Evolutionary conservation across 2,329 filamentous ascomycete species (phyloP).

Genomic region (Calonectria montana): DNA sequence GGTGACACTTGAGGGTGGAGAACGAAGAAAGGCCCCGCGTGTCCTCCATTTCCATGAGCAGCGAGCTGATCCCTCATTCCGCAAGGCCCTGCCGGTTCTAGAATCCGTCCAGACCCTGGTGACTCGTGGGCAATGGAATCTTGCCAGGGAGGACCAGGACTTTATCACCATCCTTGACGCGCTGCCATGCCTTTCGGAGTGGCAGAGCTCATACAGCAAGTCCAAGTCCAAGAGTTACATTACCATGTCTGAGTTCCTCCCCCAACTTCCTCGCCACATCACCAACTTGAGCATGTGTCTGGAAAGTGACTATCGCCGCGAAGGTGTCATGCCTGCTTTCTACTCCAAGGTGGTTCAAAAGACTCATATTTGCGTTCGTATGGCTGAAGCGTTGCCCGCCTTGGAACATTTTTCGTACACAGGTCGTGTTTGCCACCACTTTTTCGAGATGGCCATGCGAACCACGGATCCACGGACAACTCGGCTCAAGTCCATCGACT

Average conservation of each 20-base stretch:
- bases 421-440: conserved; percentile 75
- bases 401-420: conserved; percentile 79
- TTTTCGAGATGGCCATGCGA: conserved; percentile 71
- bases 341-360: conserved; percentile 69
- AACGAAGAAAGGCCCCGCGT: conserved; percentile 79
- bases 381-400: conserved; percentile 70
- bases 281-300: conserved; percentile 75
- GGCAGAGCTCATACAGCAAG: conserved; percentile 75
- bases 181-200: conserved; percentile 73
- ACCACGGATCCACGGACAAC: conserved; percentile 60
- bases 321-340: conserved; percentile 69
- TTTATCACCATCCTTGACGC: conserved; percentile 71
- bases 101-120: conserved; percentile 73
- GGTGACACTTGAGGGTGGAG: conserved; percentile 80
- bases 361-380: conserved; percentile 73
- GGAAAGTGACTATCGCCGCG: conserved; percentile 77
- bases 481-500: conserved; percentile 73
- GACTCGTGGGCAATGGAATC: conserved; percentile 82
- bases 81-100: conserved; percentile 58
- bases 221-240: conserved; percentile 80
- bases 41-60: conserved; percentile 56
- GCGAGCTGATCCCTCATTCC: conserved; percentile 33
- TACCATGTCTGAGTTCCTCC: conserved; percentile 73
- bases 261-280: conserved; percentile 66
- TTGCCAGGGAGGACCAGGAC: conserved; percentile 73